Base-by-base conservation (phyloP, 768 basidiomycete species). In the Fomitopsis pulvina region DNA sequence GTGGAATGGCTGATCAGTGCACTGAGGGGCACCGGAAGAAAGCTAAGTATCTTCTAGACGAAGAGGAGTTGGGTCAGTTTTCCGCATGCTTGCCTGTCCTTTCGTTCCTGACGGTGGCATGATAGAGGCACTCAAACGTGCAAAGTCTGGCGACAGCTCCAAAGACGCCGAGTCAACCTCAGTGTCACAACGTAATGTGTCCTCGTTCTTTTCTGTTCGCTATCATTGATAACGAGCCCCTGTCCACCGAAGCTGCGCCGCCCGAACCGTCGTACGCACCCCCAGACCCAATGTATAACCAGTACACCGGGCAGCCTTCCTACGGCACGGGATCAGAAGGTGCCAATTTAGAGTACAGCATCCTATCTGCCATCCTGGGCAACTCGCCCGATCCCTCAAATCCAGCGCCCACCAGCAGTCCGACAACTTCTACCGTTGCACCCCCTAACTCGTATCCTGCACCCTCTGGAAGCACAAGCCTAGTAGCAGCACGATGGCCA, bases 1-100 rank as follows among this genome's bases (percentile, higher is more conserved):
- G 94, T 50, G 92, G 92, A 22, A 86, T 94, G 59, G 87, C 83
- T 1, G 79, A 80, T 47, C 84, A 81, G 47, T 99, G 96, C 61
- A 84, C 87, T 16, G 96, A 99, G 63, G 96, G 96, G 1, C 87
- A 88, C 55, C 81, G 96, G 60, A 99, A 99, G 70, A 97, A 97
- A 69, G 95, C 96, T 9, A 97, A 98, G 63, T 99, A 98, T 67
- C 79, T 99, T 14, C 73, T 95, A 50, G 92, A 95, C 65, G 91
- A 94, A 37, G 88, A 90, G 41, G 94, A 98, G 65, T 83, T 94
- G 49, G 87, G 92, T 90, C 63, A 51, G 75, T 67, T 53, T 54
- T 44, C 50, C 52, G 46, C 58, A 46, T 53, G 27, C 32, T 18
- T 28, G 20, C 21, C 44, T 41, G 32, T 16, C 29, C 11, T 24